Evolutionary conservation across 2,329 filamentous ascomycete species (phyloP).

Genomic region (Exophiala dermatitidis): DNA sequence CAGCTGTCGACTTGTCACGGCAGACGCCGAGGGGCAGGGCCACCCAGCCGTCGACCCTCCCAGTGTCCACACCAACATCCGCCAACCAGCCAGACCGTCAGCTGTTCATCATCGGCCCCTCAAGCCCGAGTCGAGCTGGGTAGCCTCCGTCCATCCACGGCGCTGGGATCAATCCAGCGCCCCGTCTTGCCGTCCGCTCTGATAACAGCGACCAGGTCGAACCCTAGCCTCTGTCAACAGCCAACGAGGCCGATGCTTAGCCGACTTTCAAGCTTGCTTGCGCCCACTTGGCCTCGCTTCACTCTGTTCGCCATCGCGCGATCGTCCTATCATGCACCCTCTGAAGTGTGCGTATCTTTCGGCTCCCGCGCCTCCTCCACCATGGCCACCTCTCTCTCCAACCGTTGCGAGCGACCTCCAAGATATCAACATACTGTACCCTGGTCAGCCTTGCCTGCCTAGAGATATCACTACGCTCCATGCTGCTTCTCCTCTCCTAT

Average conservation of each 20-base stretch:
- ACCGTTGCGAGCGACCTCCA: background rate
- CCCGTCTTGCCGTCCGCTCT: background rate
- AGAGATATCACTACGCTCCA: background rate
- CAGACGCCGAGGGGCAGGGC: background rate
- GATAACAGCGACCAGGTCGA: background rate
- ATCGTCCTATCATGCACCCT: conserved; percentile 1
- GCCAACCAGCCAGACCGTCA: background rate
- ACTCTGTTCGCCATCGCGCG: background rate
- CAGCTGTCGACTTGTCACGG: background rate
- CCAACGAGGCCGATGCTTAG: background rate
- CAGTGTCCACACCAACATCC: background rate
- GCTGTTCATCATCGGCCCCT: background rate
- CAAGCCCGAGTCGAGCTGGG: background rate
- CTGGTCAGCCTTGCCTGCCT: background rate
- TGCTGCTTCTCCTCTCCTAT: background rate
- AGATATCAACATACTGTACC: background rate
- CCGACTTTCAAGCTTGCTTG: background rate
- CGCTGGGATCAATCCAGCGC: background rate
- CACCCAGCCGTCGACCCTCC: background rate
- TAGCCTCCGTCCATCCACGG: background rate
- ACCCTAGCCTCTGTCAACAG: background rate
- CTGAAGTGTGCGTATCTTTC: conserved; percentile 7
- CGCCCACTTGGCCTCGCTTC: conserved; percentile 2
- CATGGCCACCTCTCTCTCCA: background rate
- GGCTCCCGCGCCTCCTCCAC: conserved; percentile 4